Conservation (phyloP, 2,329 filamentous ascomycete species). For the Ascochyta lentis region DNA sequence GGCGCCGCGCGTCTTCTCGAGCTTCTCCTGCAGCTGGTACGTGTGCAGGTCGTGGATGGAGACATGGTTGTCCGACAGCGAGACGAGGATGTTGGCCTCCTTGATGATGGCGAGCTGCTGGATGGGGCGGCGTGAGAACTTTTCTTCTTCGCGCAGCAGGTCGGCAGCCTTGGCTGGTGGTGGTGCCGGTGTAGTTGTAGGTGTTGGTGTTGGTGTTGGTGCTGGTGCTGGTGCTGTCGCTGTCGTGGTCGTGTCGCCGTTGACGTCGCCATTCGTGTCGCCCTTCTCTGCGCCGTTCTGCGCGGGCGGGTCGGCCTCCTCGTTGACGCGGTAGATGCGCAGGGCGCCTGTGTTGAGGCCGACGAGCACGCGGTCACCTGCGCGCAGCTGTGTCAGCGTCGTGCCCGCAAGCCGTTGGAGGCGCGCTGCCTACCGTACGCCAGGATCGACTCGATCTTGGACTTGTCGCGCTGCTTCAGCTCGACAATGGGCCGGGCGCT, state of each 20-base stretch:
- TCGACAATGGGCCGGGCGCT: constrained; percentile 96
- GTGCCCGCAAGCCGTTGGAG: neutral
- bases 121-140: constrained; percentile 87
- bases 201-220: constrained; percentile 6
- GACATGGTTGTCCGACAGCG: constrained; percentile 86
- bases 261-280: neutral
- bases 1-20: constrained; percentile 85
- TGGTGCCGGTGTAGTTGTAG: constrained; percentile 22
- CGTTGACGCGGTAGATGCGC: constrained; percentile 90
- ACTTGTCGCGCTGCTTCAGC: constrained; percentile 94
- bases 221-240: constrained; percentile 36
- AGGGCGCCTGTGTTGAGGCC: constrained; percentile 89
- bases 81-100: constrained; percentile 89
- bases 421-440: constrained; percentile 71
- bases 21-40: constrained; percentile 80
- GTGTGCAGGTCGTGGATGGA: constrained; percentile 88
- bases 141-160: constrained; percentile 88
- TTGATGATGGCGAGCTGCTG: constrained; percentile 96
- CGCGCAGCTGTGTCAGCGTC: constrained; percentile 23
- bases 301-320: constrained; percentile 56
- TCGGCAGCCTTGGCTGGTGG: constrained; percentile 67
- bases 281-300: constrained; percentile 19
- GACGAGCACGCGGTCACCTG: constrained; percentile 88
- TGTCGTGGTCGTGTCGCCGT: constrained; percentile 25
- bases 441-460: constrained; percentile 93